Conservation (phyloP, 805 yeast species). For the Barnettozyma botsteinii region DNA sequence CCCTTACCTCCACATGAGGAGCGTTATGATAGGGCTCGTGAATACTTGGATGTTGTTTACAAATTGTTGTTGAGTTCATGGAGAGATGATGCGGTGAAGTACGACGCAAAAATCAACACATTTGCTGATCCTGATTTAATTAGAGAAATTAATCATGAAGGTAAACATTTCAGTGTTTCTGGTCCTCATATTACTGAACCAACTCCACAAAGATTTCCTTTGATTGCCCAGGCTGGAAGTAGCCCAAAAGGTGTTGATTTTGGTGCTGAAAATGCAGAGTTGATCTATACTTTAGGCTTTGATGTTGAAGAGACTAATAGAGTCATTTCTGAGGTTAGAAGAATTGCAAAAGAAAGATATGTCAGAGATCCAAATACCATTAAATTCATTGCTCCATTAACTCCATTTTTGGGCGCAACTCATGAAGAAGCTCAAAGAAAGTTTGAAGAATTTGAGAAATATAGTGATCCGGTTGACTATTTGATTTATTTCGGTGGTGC, state of each 20-base stretch:
- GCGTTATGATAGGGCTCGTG: conserved; percentile 36
- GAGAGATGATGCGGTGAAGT: conserved; percentile 33
- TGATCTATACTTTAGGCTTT: conserved; percentile 32
- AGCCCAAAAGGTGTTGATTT: conserved; percentile 34
- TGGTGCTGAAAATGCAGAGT: conserved; percentile 40
- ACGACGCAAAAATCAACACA: conserved; percentile 24
- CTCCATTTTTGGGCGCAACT: conserved; percentile 35
- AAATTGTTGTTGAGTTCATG: conserved; percentile 36
- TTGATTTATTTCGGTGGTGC: conserved; percentile 39
- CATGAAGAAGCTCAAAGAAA: conserved; percentile 34
- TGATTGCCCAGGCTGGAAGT: conserved; percentile 38
- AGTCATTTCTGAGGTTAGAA: conserved; percentile 24
- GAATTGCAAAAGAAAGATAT: conserved; percentile 28
- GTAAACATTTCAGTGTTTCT: conserved; percentile 33
- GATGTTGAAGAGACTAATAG: conserved; percentile 25
- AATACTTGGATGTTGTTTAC: conserved; percentile 35
- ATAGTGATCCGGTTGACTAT: conserved; percentile 33
- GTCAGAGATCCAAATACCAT: conserved; percentile 34
- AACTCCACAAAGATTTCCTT: conserved; percentile 38
- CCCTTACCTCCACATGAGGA: conserved; percentile 35
- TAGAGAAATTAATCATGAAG: conserved; percentile 34
- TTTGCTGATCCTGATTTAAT: conserved; percentile 32
- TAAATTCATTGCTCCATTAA: conserved; percentile 34
- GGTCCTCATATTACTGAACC: conserved; percentile 38
- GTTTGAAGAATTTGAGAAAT: conserved; percentile 27